Conservation (phyloP, 768 basidiomycete genomes). For the Suillus fuscotomentosus region DNA sequence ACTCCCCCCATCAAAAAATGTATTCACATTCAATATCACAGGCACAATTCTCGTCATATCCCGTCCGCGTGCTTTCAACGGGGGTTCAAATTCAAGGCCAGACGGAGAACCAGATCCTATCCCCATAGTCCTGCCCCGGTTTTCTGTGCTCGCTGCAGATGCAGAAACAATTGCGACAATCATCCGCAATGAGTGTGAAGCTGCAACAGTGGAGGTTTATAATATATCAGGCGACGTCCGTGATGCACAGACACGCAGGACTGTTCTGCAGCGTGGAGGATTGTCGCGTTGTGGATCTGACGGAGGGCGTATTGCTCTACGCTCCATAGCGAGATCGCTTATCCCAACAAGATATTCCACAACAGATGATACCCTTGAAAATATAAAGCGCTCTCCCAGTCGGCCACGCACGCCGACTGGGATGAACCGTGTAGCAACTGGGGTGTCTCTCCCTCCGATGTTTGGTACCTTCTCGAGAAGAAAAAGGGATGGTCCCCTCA, state of each 20-base stretch:
- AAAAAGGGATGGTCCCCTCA: slow-evolving; percentile 53
- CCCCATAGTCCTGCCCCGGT: slow-evolving; percentile 63
- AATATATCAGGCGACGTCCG: slow-evolving; percentile 54
- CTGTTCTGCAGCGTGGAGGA: slow-evolving; percentile 59
- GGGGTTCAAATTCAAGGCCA: slow-evolving; percentile 13
- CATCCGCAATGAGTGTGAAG: slow-evolving; percentile 60
- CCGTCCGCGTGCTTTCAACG: slow-evolving; percentile 28
- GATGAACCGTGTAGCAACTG: slow-evolving; percentile 12
- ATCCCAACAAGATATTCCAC: slow-evolving; percentile 14
- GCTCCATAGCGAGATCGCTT: slow-evolving; percentile 32
- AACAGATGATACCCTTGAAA: slow-evolving; percentile 20
- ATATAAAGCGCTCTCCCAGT: slow-evolving; percentile 17
- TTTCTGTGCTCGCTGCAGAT: slow-evolving; percentile 68
- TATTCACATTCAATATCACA: slow-evolving; percentile 63
- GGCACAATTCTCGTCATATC: slow-evolving; percentile 65
- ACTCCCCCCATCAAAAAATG: slow-evolving; percentile 58
- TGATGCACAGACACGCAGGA: slow-evolving; percentile 62
- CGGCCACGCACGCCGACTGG: slow-evolving; percentile 20
- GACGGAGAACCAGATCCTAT: slow-evolving; percentile 39
- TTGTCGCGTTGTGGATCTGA: slow-evolving; percentile 61
- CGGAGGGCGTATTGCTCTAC: slow-evolving; percentile 58
- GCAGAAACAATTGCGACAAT: slow-evolving; percentile 54
- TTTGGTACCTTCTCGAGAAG: slow-evolving; percentile 35
- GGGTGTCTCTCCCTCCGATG: slow-evolving; percentile 14
- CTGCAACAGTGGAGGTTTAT: slow-evolving; percentile 58